A percentile compares a stretch with the other conserved stretches of the same genome.
phyloP scores from a whole-genome alignment of 2,329 filamentous ascomycete species.

The Hypocrella siamensis region DNA sequence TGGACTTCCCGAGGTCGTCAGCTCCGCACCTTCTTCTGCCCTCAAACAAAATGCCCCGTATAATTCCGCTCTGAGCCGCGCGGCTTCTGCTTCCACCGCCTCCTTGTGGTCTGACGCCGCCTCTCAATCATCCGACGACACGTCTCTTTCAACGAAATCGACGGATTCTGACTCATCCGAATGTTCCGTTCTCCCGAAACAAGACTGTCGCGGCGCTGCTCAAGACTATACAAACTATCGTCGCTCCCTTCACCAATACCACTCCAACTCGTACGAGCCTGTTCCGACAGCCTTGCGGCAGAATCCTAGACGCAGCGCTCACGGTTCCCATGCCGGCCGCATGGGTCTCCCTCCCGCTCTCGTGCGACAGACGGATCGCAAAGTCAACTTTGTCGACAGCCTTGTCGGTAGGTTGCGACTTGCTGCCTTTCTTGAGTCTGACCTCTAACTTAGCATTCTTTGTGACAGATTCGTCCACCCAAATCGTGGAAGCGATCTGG shows the following conservation, averaged over 20 bases:
- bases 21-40: conserved; percentile 18
- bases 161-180: conserved; percentile 37
- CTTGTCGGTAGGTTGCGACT: conserved; percentile 73
- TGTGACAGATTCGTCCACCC: conserved; percentile 75
- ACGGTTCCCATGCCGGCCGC: conserved; percentile 36
- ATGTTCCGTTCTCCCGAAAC: conserved; percentile 21
- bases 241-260: conserved; percentile 12
- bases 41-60: conserved; percentile 40
- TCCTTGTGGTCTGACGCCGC: conserved; percentile 66
- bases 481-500: conserved; percentile 97
- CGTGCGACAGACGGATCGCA: conserved; percentile 77
- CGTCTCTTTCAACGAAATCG: conserved; percentile 45
- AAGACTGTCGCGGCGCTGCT: conserved; percentile 6
- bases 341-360: conserved; percentile 57
- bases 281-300: conserved; percentile 48
- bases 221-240: conserved; percentile 10
- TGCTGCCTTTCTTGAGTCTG: conserved; percentile 5
- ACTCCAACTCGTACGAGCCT: conserved; percentile 20
- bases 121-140: conserved; percentile 54
- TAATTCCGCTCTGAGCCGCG: conserved; percentile 55
- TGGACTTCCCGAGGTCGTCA: conserved; percentile 36
- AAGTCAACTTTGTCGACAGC: conserved; percentile 89
- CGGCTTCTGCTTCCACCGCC: conserved; percentile 58
- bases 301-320: conserved; percentile 43
- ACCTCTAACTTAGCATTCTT: conserved; percentile 17